These are phyloP conservation scores for Pythium dissotocum DNA, from an alignment of 352 stramenopile genomes.

Conservation along the genomic window DNA sequence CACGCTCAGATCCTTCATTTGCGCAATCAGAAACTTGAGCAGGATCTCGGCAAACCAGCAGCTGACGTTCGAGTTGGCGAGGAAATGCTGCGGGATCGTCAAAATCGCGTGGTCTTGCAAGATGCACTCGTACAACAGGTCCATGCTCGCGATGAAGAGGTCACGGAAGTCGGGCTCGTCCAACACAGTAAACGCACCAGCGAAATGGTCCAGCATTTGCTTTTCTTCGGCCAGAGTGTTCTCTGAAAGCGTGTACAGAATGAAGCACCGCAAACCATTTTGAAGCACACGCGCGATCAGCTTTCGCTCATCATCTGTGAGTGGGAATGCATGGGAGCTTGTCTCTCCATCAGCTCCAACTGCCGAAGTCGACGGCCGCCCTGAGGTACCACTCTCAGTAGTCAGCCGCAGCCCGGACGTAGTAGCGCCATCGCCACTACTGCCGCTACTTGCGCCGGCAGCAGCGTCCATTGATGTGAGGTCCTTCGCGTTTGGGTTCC, in stretches of 20 bases:
- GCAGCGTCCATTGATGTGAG: conserved; percentile 74
- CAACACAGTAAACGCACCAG: conserved; percentile 95
- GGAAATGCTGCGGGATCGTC: conserved; percentile 93
- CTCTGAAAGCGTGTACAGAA: conserved; percentile 90
- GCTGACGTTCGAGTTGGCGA: conserved; percentile 92
- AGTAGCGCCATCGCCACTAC: neutral
- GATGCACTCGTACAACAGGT: conserved; percentile 92
- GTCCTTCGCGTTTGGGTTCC: conserved; percentile 85
- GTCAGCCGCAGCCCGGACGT: neutral
- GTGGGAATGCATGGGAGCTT: conserved; percentile 61
- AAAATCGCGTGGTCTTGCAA: conserved; percentile 93
- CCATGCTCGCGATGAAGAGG: conserved; percentile 88
- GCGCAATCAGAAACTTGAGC: conserved; percentile 93
- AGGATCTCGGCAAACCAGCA: conserved; percentile 95
- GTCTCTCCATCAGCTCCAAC: neutral
- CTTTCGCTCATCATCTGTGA: conserved; percentile 93
- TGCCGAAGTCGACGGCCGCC: neutral
- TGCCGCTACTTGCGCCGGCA: conserved; percentile 20
- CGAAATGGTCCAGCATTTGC: conserved; percentile 97
- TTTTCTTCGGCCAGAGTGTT: conserved; percentile 90
- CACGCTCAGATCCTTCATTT: conserved; percentile 92
- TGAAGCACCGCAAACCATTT: conserved; percentile 92
- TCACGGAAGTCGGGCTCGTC: conserved; percentile 94
- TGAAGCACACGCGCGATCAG: conserved; percentile 94
- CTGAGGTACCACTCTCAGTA: neutral